Percentiles rank a stretch among this genome's conserved stretches.
These are phyloP conservation scores for Penicillium sp. DNA, from an alignment of 2,329 filamentous ascomycete genomes.

Conservation along the genomic window DNA sequence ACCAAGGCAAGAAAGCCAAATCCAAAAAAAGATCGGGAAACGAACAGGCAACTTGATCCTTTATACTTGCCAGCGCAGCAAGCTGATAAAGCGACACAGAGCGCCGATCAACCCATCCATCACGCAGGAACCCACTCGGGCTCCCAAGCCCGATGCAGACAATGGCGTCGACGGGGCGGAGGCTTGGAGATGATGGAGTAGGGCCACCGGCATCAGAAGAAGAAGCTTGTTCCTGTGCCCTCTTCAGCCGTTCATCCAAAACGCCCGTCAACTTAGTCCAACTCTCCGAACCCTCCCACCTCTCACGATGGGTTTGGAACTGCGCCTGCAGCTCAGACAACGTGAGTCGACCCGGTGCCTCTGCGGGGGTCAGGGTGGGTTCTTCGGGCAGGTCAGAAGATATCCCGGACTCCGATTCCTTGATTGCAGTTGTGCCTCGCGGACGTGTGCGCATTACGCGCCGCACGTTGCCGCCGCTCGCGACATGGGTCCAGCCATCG, in stretches of 20 bases:
- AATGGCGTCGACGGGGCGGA: constrained; percentile 26
- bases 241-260: constrained; percentile 4
- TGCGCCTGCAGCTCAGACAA: constrained; percentile 34
- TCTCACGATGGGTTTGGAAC: constrained; percentile 29
- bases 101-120: constrained; percentile 45
- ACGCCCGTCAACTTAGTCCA: constrained; percentile 25
- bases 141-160: constrained; percentile 45
- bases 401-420: background rate
- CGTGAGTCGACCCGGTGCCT: constrained; percentile 37
- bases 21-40: background rate
- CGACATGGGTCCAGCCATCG: constrained; percentile 48
- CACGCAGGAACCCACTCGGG: constrained; percentile 43
- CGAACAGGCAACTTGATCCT: constrained; percentile 29
- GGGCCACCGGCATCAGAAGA: background rate
- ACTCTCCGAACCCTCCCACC: constrained; percentile 33
- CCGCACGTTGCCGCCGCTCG: constrained; percentile 31
- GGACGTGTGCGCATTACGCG: constrained; percentile 23
- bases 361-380: constrained; percentile 33
- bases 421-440: background rate
- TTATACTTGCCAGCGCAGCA: constrained; percentile 36
- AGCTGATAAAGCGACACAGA: constrained; percentile 44
- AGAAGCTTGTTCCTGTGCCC: background rate
- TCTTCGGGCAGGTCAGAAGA: constrained; percentile 2
- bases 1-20: background rate
- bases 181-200: background rate